Evolutionary conservation across 495 filamentous ascomycete genomes (phyloP).

Genomic region (Annulohypoxylon maeteangense): DNA sequence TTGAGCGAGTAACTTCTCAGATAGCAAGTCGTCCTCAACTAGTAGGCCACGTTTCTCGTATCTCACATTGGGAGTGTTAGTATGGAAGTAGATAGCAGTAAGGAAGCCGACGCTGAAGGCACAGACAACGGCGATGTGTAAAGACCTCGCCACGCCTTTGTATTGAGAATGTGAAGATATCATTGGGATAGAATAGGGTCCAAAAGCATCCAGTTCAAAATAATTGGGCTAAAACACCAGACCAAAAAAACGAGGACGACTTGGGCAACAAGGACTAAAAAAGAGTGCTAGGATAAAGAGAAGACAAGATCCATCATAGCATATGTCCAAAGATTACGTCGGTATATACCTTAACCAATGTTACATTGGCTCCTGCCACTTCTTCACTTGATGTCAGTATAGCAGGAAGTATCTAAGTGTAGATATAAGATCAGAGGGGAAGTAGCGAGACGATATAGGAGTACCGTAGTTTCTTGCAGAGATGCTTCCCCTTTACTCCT

Average conservation of each 20-base stretch:
- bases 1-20: not conserved
- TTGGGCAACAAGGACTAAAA: slow-evolving; percentile 18
- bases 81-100: slow-evolving; percentile 6
- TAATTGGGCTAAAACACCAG: slow-evolving; percentile 43
- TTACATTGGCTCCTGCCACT: not conserved
- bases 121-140: slow-evolving; percentile 22
- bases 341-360: not conserved
- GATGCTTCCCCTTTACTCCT: not conserved
- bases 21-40: not conserved
- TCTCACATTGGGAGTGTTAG: not conserved
- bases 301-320: not conserved
- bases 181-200: slow-evolving; percentile 21
- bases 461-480: not conserved
- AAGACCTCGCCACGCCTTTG: slow-evolving; percentile 27
- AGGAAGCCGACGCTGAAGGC: slow-evolving; percentile 26
- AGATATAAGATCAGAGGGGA: not conserved
- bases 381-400: not conserved
- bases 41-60: slow-evolving; percentile 1
- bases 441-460: not conserved
- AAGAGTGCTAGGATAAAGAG: slow-evolving; percentile 4
- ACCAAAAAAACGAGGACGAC: slow-evolving; percentile 47
- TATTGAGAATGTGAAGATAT: slow-evolving; percentile 29
- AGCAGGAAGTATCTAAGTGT: not conserved
- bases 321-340: not conserved
- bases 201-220: slow-evolving; percentile 37